Evolutionary conservation across 2,329 filamentous ascomycete genomes (phyloP).

Genomic region (Cladosporium colombiae): DNA sequence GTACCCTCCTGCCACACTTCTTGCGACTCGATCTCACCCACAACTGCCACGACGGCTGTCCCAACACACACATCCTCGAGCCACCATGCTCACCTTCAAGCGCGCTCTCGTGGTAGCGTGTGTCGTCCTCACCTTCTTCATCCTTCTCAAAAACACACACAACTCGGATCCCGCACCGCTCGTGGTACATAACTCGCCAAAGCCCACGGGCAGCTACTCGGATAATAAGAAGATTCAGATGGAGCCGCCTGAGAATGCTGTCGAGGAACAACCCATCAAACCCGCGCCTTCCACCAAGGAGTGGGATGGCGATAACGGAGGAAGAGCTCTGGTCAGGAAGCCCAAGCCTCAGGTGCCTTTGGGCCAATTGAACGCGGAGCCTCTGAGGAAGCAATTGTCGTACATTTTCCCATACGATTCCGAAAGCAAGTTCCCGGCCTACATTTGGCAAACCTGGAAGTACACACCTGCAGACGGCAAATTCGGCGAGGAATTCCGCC

Average conservation of each 20-base stretch:
- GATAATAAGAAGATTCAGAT: conserved; percentile 40
- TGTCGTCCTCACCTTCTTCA: conserved; percentile 68
- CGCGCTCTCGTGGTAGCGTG: conserved; percentile 72
- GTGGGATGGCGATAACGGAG: conserved; percentile 30
- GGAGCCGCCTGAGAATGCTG: conserved; percentile 20
- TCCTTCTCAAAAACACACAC: conserved; percentile 67
- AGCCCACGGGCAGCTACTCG: conserved; percentile 38
- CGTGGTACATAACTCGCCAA: conserved; percentile 38
- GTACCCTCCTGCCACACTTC: neutral
- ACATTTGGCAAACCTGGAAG: conserved; percentile 99
- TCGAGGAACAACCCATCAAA: conserved; percentile 23
- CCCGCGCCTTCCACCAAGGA: conserved; percentile 33
- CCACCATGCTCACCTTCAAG: conserved; percentile 72
- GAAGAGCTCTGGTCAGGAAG: conserved; percentile 41
- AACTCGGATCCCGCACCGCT: conserved; percentile 23
- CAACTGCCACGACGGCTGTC: neutral
- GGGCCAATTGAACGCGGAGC: conserved; percentile 70
- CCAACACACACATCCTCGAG: neutral
- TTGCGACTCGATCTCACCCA: neutral
- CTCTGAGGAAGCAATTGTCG: conserved; percentile 75
- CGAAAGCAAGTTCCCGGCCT: conserved; percentile 85
- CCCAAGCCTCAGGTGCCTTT: conserved; percentile 61
- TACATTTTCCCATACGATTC: conserved; percentile 95
- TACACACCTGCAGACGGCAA: conserved; percentile 73
- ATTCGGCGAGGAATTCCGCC: conserved; percentile 74